Base-by-base conservation (phyloP, 2,329 filamentous ascomycete genomes). In the Aspergillus hiratsukae region DNA sequence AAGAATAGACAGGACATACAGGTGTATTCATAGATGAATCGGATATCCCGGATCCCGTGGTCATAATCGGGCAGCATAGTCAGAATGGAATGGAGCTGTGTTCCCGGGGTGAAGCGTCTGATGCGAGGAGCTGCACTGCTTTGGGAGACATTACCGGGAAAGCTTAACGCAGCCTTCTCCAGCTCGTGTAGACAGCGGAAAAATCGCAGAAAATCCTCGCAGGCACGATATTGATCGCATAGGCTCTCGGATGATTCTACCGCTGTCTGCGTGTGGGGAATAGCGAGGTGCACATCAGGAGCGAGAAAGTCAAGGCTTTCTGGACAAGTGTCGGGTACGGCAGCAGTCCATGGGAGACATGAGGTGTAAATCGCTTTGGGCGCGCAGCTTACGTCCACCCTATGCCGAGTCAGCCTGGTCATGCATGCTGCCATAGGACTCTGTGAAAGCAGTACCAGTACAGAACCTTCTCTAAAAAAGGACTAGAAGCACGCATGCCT, bases 341-440 rank as follows among this genome's bases (percentile, higher is more conserved):
- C 46, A 3, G 66, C 67, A 21, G 67, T 70, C 69, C 69, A 71
- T 10, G 69, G 68, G 28, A 71, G 59, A 41, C 43, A 46, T 25
- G 63, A 63, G 25, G 66, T 63, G 40, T 62, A 59, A 46, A 69
- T 67, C 19, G 69, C 67, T 35, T 68, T 68, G 29, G 67, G 60
- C 28, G 66, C 69, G 50, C 69, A 69, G 50, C 64, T 68, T 46
- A 69, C 66, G 56, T 71, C 69, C 28, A 71, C 69, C 69, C 69
- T 71, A 48, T 5, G 28, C 9, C 3, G 23, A 14, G 53, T 64
- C 19, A 61, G 53, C 43, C 51, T 45, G 14, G 23, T 25, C 10
- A 25, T 43, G 14, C 6, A 9, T 41, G n/a, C 23, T 19, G 25
- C 14, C 8, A 11, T 4, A 3, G 9, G 19, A 27, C n/a, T 49